Evolutionary conservation across 208 protist species (phyloP).

Genomic region (Leishmania mexicana): DNA sequence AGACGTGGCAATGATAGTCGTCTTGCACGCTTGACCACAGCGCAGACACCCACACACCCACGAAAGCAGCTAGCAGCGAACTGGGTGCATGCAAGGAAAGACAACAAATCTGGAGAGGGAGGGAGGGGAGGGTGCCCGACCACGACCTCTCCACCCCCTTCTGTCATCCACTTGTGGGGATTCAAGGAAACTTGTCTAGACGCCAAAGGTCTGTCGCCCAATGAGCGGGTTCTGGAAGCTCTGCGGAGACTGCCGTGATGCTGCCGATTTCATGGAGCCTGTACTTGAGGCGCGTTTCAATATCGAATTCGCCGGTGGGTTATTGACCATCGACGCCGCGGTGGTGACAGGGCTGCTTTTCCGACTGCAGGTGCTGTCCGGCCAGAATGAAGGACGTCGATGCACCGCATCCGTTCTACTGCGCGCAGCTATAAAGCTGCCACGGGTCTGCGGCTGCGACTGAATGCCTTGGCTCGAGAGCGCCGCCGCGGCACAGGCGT

Average conservation of each 20-base stretch:
- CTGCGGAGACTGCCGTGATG: neutral
- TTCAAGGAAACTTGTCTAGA: conserved; percentile 2
- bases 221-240: conserved; percentile 26
- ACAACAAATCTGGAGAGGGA: neutral
- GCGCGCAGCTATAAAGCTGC: conserved; percentile 1
- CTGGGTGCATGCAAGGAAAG: neutral
- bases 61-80: neutral
- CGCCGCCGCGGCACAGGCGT: neutral
- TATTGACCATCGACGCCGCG: neutral
- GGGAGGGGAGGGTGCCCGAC: neutral
- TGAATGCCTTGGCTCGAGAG: conserved; percentile 7
- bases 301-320: neutral
- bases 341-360: neutral
- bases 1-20: too few relatives aligned
- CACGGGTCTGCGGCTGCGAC: conserved; percentile 1
- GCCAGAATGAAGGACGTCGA: conserved; percentile 2
- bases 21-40: too few relatives aligned
- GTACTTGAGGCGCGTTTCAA: neutral
- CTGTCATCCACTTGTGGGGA: neutral
- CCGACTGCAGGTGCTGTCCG: neutral
- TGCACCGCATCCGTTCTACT: conserved; percentile 1
- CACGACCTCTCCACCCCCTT: neutral
- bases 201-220: conserved; percentile 24
- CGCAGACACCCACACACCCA: neutral
- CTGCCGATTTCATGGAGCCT: neutral